Percentiles rank a stretch among this genome's conserved stretches.
These are phyloP conservation scores for Epichloe gansuensis DNA, from an alignment of 2,329 filamentous ascomycete genomes.

Conservation along the genomic window DNA sequence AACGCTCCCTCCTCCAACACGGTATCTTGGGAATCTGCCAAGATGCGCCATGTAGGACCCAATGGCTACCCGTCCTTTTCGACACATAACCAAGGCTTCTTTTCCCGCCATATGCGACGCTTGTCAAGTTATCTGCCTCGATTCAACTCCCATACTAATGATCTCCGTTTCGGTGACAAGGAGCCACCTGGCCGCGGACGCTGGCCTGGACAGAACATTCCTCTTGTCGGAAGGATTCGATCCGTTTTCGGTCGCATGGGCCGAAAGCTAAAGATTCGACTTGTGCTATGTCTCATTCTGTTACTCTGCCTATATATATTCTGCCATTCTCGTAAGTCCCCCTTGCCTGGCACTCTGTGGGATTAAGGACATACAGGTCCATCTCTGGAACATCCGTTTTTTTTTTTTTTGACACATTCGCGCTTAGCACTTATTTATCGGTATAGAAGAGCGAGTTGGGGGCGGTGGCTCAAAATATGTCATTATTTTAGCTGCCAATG, in stretches of 20 bases:
- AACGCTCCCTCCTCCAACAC: slow-evolving; percentile 39
- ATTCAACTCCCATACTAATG: slow-evolving; percentile 42
- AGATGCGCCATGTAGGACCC: slow-evolving; percentile 61
- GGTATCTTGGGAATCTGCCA: slow-evolving; percentile 73
- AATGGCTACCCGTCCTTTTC: slow-evolving; percentile 69
- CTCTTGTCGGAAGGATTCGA: slow-evolving; percentile 35
- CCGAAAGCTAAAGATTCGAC: slow-evolving; percentile 52
- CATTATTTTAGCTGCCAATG: slow-evolving; percentile 83
- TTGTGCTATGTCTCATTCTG: slow-evolving; percentile 47
- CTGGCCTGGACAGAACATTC: slow-evolving; percentile 31
- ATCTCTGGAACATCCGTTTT: not conserved
- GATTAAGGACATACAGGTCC: not conserved
- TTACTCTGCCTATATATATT: slow-evolving; percentile 52
- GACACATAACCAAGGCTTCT: slow-evolving; percentile 76
- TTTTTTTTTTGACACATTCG: not conserved
- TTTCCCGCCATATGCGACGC: slow-evolving; percentile 69
- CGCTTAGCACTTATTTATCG: slow-evolving; percentile 39
- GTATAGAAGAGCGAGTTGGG: slow-evolving; percentile 58
- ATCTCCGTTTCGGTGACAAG: slow-evolving; percentile 55
- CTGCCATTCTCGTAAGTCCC: slow-evolving; percentile 57
- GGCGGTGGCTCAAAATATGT: slow-evolving; percentile 87
- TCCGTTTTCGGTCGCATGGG: slow-evolving; percentile 39
- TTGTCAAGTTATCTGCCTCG: slow-evolving; percentile 69
- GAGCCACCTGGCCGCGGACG: slow-evolving; percentile 57
- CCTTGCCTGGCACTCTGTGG: not conserved